Conservation (phyloP, 768 basidiomycete species). For the Porphyrellus cyaneotinctus region DNA sequence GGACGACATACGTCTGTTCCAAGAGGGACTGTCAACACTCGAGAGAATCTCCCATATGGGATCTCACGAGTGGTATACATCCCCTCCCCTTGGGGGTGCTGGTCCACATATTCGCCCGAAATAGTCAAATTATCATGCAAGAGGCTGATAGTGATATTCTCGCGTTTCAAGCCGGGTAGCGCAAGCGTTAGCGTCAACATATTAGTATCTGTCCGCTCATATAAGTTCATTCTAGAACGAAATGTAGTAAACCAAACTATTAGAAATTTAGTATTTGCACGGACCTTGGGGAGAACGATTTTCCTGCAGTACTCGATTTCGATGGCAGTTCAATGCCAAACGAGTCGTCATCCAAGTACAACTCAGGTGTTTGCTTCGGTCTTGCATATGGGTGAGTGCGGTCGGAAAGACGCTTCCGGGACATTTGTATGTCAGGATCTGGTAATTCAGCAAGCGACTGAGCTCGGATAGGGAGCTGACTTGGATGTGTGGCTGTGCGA, state of each 20-base stretch:
- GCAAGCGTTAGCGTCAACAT: not conserved
- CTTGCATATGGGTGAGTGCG: too few species aligned
- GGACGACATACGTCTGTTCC: not conserved
- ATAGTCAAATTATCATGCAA: not conserved
- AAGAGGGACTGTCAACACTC: not conserved
- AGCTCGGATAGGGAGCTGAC: too few species aligned
- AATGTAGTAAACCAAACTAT: not conserved
- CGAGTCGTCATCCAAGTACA: too few species aligned
- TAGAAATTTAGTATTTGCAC: not conserved
- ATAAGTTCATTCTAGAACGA: not conserved
- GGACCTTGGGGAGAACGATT: not conserved
- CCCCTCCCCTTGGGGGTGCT: not conserved
- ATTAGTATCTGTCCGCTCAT: not conserved
- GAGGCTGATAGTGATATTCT: not conserved
- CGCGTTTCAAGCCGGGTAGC: not conserved
- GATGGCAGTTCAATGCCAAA: too few species aligned
- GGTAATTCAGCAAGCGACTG: too few species aligned
- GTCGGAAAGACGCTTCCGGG: too few species aligned
- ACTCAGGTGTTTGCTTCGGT: too few species aligned
- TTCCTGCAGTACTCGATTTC: too few species aligned
- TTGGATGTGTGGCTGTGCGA: too few species aligned
- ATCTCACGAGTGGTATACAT: not conserved
- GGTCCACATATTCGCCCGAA: not conserved
- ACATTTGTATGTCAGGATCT: too few species aligned
- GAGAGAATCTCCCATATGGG: not conserved